These are phyloP conservation scores for Lichtheimia hyalospora DNA, from an alignment of 371 early-diverging fungal genomes.

Conservation along the genomic window DNA sequence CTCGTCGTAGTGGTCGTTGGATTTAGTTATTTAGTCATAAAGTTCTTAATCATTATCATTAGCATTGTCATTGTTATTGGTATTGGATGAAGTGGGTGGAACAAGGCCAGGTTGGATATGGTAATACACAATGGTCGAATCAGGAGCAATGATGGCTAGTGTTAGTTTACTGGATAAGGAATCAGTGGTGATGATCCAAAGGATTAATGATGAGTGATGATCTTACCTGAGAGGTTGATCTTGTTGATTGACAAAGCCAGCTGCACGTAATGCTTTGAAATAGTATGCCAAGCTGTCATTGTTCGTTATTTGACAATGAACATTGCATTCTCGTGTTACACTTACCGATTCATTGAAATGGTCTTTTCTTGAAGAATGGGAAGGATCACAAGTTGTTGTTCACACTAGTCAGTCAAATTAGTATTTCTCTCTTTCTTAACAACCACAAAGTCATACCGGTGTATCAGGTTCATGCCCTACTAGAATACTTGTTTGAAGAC, in stretches of 20 bases:
- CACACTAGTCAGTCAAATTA: neutral
- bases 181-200: neutral
- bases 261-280: neutral
- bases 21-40: slow-evolving; percentile 10
- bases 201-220: neutral
- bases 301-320: too few species aligned
- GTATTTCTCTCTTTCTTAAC: neutral
- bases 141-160: slow-evolving; percentile 42
- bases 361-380: slow-evolving; percentile 8
- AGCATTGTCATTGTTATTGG: neutral
- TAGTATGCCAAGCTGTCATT: neutral
- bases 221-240: neutral
- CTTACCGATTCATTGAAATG: slow-evolving; percentile 10
- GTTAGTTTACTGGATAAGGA: slow-evolving; percentile 23
- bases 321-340: too few species aligned
- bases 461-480: slow-evolving; percentile 6
- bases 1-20: slow-evolving; percentile 29
- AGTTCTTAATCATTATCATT: neutral
- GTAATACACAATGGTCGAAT: slow-evolving; percentile 49
- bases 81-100: slow-evolving; percentile 9
- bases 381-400: slow-evolving; percentile 10
- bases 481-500: neutral
- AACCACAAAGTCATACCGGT: slow-evolving; percentile 1
- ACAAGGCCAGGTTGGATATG: slow-evolving; percentile 35
- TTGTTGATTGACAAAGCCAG: slow-evolving; percentile 1